Evolutionary conservation across 495 filamentous ascomycete genomes (phyloP).

Genomic region (Talaromyces stipitatus): DNA sequence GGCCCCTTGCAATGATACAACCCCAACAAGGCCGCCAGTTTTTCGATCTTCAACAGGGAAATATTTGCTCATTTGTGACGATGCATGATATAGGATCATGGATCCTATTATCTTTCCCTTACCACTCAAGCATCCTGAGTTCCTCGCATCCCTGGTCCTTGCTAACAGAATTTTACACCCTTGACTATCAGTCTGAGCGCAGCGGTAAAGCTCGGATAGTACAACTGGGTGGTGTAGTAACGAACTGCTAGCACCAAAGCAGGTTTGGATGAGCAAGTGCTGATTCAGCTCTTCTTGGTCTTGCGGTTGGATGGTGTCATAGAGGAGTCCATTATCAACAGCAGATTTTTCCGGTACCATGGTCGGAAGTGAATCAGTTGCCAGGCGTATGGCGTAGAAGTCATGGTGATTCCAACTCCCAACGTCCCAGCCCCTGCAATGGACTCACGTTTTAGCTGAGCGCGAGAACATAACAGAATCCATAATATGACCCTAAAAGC

Average conservation of each 20-base stretch:
- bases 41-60: neutral
- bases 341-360: neutral
- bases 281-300: slow-evolving; percentile 3
- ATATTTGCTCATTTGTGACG: slow-evolving; percentile 3
- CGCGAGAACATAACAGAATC: no score
- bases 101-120: slow-evolving; percentile 1
- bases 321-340: neutral
- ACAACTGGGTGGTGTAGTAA: slow-evolving; percentile 1
- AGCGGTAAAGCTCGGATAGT: neutral
- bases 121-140: neutral
- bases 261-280: neutral
- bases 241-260: neutral
- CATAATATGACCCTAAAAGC: neutral
- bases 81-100: slow-evolving; percentile 1
- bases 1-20: neutral
- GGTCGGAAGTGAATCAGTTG: neutral
- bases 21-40: neutral
- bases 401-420: slow-evolving; percentile 5
- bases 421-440: slow-evolving; percentile 1
- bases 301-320: neutral
- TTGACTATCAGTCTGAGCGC: neutral
- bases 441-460: no score
- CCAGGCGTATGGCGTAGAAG: neutral
- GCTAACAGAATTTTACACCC: slow-evolving; percentile 4
- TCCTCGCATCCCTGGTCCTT: neutral